Percentiles rank a stretch among this genome's conserved stretches.
Conservation (phyloP, 768 basidiomycete species). For the Russula abietina region DNA sequence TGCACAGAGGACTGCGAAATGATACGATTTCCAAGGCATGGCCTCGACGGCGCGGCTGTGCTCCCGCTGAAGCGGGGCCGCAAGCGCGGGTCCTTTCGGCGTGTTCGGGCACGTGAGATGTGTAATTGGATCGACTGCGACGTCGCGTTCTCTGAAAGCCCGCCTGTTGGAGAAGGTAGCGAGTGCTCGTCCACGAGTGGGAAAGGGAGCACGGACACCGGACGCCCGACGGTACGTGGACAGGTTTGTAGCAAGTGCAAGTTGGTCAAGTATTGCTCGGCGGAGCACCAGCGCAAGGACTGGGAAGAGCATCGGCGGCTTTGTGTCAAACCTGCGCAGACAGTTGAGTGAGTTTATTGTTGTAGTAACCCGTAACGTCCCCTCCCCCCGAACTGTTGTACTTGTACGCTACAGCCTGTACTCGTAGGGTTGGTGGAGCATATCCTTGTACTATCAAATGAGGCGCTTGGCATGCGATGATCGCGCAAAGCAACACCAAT, state of each 20-base stretch:
- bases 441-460: not conserved
- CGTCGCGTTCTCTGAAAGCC: constrained; percentile 51
- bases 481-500: not conserved
- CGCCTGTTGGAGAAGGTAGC: constrained; percentile 37
- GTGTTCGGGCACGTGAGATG: constrained; percentile 55
- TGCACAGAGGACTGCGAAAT: constrained; percentile 80
- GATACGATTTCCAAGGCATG: constrained; percentile 68
- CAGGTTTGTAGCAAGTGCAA: constrained; percentile 73
- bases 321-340: constrained; percentile 40
- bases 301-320: constrained; percentile 76
- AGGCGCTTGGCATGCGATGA: not conserved
- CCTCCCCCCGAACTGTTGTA: not conserved
- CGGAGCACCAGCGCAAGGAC: constrained; percentile 67
- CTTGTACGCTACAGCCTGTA: constrained; percentile 9
- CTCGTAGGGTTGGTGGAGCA: constrained; percentile 1
- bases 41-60: constrained; percentile 54
- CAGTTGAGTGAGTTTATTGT: constrained; percentile 5
- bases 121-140: constrained; percentile 81
- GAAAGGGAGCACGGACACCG: constrained; percentile 13
- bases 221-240: constrained; percentile 32
- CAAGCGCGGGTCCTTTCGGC: constrained; percentile 37
- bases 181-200: constrained; percentile 26
- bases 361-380: not conserved
- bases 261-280: constrained; percentile 71
- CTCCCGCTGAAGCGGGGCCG: constrained; percentile 54